These are phyloP conservation scores for Dentipellis sp. DNA, from an alignment of 768 basidiomycete genomes.

Conservation along the genomic window DNA sequence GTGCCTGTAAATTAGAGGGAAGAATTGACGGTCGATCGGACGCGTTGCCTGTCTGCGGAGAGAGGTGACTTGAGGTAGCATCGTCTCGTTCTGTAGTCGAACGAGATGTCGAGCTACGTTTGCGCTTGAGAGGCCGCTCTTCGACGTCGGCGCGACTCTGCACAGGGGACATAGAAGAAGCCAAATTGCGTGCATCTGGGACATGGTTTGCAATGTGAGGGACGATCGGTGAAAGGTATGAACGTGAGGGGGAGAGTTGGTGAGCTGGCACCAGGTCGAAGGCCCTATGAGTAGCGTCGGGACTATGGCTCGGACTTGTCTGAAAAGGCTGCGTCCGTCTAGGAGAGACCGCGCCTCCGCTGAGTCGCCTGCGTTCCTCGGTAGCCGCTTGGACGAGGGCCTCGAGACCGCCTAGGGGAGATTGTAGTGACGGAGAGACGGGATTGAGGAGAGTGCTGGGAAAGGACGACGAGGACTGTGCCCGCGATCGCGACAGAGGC, in stretches of 20 bases:
- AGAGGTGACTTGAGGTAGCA: too few species aligned
- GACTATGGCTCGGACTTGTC: not conserved
- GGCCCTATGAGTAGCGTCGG: not conserved
- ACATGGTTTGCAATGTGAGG: not conserved
- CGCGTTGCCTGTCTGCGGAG: too few species aligned
- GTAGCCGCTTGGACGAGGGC: constrained; percentile 66
- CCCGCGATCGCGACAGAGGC: constrained; percentile 1
- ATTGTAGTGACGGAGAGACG: constrained; percentile 15
- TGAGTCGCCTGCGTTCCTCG: constrained; percentile 50
- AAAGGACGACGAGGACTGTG: constrained; percentile 6
- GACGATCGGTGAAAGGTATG: not conserved
- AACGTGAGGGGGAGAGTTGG: not conserved
- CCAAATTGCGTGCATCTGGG: too few species aligned
- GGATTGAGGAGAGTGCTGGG: constrained; percentile 15
- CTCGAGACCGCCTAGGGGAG: constrained; percentile 36
- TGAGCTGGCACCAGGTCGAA: not conserved
- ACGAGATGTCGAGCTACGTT: not conserved
- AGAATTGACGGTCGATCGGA: too few species aligned
- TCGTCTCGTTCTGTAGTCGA: not conserved
- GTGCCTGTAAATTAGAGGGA: too few species aligned
- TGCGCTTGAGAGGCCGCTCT: not conserved
- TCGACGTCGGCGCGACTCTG: not conserved
- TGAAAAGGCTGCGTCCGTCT: not conserved
- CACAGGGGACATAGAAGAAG: not conserved
- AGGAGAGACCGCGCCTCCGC: constrained; percentile 16